Percentiles rank a stretch among this genome's conserved stretches.
phyloP scores from a whole-genome alignment of 306 rosid genomes.

The Prunus campanulata region DNA sequence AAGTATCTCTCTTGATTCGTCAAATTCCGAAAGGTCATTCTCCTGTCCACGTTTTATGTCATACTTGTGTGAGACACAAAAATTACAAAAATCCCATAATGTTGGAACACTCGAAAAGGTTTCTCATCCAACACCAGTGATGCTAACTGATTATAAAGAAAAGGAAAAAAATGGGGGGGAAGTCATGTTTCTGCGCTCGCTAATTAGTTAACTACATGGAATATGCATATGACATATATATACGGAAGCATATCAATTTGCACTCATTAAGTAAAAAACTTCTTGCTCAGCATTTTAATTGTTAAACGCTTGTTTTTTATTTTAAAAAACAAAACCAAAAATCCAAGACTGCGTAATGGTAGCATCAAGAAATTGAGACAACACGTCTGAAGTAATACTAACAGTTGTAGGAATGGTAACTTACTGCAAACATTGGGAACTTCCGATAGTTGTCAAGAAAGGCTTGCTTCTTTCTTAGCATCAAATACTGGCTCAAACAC shows the following conservation, averaged over 20 bases:
- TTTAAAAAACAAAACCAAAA: no score
- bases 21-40: slow-evolving; percentile 98
- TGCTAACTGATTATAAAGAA: background rate
- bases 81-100: slow-evolving; percentile 13
- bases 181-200: background rate
- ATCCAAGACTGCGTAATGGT: background rate
- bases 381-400: slow-evolving; percentile 8
- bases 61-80: slow-evolving; percentile 25
- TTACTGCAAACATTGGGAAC: slow-evolving; percentile 99
- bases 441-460: slow-evolving; percentile 94
- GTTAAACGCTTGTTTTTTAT: background rate
- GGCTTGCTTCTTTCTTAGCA: slow-evolving; percentile 97
- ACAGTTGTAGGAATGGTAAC: slow-evolving; percentile 29
- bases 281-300: background rate
- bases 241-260: background rate
- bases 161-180: background rate
- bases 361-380: slow-evolving; percentile 4
- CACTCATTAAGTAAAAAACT: background rate
- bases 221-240: background rate
- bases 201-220: background rate
- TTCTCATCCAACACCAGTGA: slow-evolving; percentile 1
- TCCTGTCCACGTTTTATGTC: slow-evolving; percentile 57
- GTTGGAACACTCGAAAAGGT: slow-evolving; percentile 16
- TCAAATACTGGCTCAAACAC: slow-evolving; percentile 93
- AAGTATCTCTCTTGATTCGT: slow-evolving; percentile 92